Conservation (phyloP, 164 flowering plant genomes). For the Vitis labrusca region DNA sequence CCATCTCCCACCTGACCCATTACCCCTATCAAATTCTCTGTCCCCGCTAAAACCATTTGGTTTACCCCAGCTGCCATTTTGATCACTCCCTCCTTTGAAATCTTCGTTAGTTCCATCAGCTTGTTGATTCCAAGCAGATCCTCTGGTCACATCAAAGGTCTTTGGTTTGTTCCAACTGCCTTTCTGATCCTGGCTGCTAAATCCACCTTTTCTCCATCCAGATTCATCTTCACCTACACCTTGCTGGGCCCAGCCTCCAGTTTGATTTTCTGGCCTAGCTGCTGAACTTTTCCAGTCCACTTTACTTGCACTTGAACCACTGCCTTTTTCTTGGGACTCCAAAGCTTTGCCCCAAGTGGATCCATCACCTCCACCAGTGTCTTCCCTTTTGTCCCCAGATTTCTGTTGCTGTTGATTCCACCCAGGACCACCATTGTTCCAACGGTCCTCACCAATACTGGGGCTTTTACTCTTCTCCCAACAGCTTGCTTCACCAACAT, state of each 20-base stretch:
- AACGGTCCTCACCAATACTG: neutral
- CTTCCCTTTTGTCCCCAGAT: conserved; percentile 1
- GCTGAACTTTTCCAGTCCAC: conserved; percentile 26
- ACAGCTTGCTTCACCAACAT: conserved; percentile 1
- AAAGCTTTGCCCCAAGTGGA: conserved; percentile 35
- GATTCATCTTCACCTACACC: conserved; percentile 13
- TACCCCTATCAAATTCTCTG: conserved; percentile 33
- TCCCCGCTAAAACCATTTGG: conserved; percentile 14
- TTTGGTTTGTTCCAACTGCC: conserved; percentile 26
- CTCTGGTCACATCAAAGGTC: conserved; percentile 15
- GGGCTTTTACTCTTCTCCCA: conserved; percentile 5
- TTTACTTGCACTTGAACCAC: conserved; percentile 22
- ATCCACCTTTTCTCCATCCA: conserved; percentile 12
- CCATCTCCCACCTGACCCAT: conserved; percentile 40
- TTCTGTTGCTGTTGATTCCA: conserved; percentile 9
- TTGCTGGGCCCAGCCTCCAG: conserved; percentile 7
- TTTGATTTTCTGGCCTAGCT: conserved; percentile 19
- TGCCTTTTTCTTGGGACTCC: conserved; percentile 15
- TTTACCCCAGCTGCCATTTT: conserved; percentile 1
- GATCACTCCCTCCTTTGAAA: neutral
- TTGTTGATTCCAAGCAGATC: conserved; percentile 21
- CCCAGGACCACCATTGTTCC: conserved; percentile 2
- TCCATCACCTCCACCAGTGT: conserved; percentile 8
- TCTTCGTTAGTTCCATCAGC: neutral
- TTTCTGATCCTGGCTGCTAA: conserved; percentile 7